Conservation (phyloP, 2,329 filamentous ascomycete genomes). For the Setomelanomma holmii region DNA sequence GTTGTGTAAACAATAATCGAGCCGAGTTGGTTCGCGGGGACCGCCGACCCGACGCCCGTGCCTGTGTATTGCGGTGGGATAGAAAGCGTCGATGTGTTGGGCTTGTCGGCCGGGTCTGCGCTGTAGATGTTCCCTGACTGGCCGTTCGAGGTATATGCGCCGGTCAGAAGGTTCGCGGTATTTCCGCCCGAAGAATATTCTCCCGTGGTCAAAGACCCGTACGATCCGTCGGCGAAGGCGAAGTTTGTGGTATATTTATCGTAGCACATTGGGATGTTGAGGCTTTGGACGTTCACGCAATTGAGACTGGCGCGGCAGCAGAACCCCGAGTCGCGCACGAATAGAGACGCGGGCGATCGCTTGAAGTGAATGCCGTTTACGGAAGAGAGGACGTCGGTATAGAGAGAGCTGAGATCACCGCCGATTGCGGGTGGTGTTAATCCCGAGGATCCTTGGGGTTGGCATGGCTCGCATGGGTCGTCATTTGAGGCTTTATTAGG, state of each 20-base stretch:
- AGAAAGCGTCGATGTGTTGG: conserved; percentile 54
- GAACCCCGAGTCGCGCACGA: conserved; percentile 30
- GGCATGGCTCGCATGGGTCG: conserved; percentile 44
- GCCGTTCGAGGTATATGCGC: conserved; percentile 52
- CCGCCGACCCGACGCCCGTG: conserved; percentile 54
- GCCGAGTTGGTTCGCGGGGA: conserved; percentile 55
- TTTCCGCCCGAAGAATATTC: conserved; percentile 51
- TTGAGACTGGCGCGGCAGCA: conserved; percentile 48
- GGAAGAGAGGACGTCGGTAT: conserved; percentile 43
- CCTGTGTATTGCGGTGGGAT: conserved; percentile 57
- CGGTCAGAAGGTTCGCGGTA: conserved; percentile 54
- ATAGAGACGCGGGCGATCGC: conserved; percentile 32
- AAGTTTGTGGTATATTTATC: conserved; percentile 62
- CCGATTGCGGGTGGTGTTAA: conserved; percentile 41
- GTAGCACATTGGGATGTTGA: conserved; percentile 59
- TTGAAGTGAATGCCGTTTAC: conserved; percentile 45
- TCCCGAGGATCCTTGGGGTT: conserved; percentile 43
- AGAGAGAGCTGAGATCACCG: conserved; percentile 43
- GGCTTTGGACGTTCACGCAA: conserved; percentile 51
- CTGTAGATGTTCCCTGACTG: conserved; percentile 56
- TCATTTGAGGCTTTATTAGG: conserved; percentile 32
- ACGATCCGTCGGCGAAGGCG: conserved; percentile 56
- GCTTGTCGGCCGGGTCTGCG: conserved; percentile 44
- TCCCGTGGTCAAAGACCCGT: conserved; percentile 55
- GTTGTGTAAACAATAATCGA: conserved; percentile 46